Evolutionary conservation across 768 basidiomycete genomes (phyloP).

Genomic region (Lanmaoa pseudosensibilis): DNA sequence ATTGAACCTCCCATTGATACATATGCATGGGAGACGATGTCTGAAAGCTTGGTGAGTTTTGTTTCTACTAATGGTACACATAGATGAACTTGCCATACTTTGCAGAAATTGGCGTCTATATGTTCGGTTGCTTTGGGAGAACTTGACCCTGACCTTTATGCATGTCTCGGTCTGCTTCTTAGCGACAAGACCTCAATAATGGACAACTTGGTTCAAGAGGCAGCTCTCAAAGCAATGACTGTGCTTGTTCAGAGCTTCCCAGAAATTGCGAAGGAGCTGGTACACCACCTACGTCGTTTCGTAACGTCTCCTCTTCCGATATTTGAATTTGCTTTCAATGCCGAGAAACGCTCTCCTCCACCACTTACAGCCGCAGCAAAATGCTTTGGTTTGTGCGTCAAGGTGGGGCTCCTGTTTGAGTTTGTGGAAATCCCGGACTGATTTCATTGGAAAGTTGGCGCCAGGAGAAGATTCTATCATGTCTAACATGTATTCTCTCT

Average conservation of each 20-base stretch:
- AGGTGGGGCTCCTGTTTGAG: conserved; percentile 42
- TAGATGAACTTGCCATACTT: neutral
- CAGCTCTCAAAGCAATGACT: conserved; percentile 82
- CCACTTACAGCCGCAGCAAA: conserved; percentile 84
- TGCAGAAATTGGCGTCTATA: conserved; percentile 80
- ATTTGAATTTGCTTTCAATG: conserved; percentile 82
- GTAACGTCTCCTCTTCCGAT: conserved; percentile 85
- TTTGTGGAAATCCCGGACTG: neutral
- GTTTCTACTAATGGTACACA: neutral
- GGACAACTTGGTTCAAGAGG: conserved; percentile 84
- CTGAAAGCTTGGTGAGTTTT: conserved; percentile 73
- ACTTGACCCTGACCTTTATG: conserved; percentile 67
- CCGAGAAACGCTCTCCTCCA: conserved; percentile 71
- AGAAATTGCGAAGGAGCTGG: conserved; percentile 70
- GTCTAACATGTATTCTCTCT: conserved; percentile 95
- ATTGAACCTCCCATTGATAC: conserved; percentile 76
- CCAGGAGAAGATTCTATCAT: conserved; percentile 87
- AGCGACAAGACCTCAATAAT: conserved; percentile 80
- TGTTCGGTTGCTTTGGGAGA: conserved; percentile 73
- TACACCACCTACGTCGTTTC: conserved; percentile 79
- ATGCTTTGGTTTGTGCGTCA: conserved; percentile 86
- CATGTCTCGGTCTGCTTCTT: conserved; percentile 68
- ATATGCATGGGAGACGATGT: conserved; percentile 93
- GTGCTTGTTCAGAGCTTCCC: conserved; percentile 88
- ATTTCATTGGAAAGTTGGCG: conserved; percentile 53